phyloP scores from a whole-genome alignment of 179 eudicot genomes.

The Silene noctiflora region DNA sequence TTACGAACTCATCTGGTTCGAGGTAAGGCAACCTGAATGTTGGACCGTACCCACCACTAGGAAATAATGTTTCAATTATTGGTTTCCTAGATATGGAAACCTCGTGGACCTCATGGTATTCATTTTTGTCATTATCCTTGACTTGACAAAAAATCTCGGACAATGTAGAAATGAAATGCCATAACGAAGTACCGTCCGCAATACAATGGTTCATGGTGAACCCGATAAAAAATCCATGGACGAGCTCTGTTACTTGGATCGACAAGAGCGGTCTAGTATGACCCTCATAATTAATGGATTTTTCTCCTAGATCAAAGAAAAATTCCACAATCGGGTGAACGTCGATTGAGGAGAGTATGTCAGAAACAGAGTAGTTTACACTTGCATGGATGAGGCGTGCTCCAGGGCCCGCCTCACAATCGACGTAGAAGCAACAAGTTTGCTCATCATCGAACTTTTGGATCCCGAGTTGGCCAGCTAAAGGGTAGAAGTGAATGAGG shows the following conservation, averaged over 20 bases:
- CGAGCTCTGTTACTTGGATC: too few species aligned
- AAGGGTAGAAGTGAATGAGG: background rate
- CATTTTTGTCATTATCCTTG: background rate
- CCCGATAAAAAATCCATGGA: too few species aligned
- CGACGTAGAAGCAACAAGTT: slow-evolving; percentile 11
- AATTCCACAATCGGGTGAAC: slow-evolving; percentile 33
- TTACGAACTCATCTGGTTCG: slow-evolving; percentile 12
- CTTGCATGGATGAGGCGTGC: slow-evolving; percentile 5
- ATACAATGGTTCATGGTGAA: slow-evolving; percentile 29
- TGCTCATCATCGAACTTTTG: slow-evolving; percentile 6
- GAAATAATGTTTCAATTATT: slow-evolving; percentile 7
- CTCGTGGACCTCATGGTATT: background rate
- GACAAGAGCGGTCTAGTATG: too few species aligned
- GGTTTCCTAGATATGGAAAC: slow-evolving; percentile 7
- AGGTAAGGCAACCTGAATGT: slow-evolving; percentile 14
- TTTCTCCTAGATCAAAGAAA: too few species aligned
- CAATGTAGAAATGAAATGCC: slow-evolving; percentile 18
- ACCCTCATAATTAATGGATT: too few species aligned
- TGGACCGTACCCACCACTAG: slow-evolving; percentile 7
- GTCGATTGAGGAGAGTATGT: background rate
- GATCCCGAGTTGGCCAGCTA: slow-evolving; percentile 1
- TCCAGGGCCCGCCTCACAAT: background rate
- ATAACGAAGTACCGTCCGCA: slow-evolving; percentile 23
- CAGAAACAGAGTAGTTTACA: background rate
- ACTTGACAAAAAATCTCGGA: slow-evolving; percentile 22